Evolutionary conservation across 2,329 filamentous ascomycete genomes (phyloP).

Genomic region (Venturiaceae sp.): DNA sequence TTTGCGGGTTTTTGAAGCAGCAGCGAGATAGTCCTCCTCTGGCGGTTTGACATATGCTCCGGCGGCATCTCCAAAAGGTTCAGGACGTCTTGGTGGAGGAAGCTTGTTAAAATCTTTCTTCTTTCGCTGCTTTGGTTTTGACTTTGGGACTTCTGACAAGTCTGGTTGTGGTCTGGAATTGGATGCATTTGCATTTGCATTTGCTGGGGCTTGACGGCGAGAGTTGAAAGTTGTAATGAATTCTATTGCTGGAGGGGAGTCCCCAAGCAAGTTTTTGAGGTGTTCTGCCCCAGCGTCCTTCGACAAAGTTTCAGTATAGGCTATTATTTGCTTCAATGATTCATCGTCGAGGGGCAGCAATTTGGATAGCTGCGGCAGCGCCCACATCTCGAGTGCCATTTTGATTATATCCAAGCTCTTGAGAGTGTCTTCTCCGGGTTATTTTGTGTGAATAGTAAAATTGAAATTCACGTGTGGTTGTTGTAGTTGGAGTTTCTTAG

Average conservation of each 20-base stretch:
- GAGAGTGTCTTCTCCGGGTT: not conserved
- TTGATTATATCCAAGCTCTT: not conserved
- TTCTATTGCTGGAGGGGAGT: constrained; percentile 64
- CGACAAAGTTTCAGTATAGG: constrained; percentile 69
- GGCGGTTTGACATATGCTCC: constrained; percentile 72
- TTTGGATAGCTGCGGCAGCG: constrained; percentile 24
- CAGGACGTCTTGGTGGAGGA: constrained; percentile 33
- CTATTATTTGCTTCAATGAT: constrained; percentile 73
- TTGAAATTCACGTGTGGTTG: not conserved
- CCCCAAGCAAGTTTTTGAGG: constrained; percentile 79
- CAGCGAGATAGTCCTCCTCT: constrained; percentile 60
- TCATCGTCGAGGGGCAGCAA: constrained; percentile 79
- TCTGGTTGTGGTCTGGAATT: constrained; percentile 13
- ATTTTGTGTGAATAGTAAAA: no score
- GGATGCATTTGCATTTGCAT: not conserved
- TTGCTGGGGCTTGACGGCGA: constrained; percentile 33
- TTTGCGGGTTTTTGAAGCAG: constrained; percentile 23
- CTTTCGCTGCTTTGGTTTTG: constrained; percentile 28
- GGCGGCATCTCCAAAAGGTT: constrained; percentile 52
- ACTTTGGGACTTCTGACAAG: constrained; percentile 20
- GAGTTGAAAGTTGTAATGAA: constrained; percentile 70
- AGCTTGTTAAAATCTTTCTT: constrained; percentile 26
- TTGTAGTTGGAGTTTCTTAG: not conserved
- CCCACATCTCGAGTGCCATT: constrained; percentile 7
- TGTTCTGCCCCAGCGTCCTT: constrained; percentile 72